Percentiles rank a stretch among this genome's conserved stretches.
These are phyloP conservation scores for Colletotrichum sp. DNA, from an alignment of 2,329 filamentous ascomycete species.

Conservation along the genomic window DNA sequence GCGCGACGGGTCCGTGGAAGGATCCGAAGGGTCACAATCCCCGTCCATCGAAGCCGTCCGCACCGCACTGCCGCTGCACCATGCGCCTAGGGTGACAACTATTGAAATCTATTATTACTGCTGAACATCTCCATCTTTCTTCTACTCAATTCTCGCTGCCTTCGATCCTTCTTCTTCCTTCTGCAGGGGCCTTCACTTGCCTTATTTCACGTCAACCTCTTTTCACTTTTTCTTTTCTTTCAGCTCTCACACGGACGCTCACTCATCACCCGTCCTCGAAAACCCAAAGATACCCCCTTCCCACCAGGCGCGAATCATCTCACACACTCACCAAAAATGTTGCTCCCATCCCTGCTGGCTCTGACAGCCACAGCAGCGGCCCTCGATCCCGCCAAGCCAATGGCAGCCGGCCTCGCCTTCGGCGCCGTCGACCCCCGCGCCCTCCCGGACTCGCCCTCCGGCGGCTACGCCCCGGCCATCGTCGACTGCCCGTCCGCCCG, in stretches of 20 bases:
- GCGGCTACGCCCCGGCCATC: slow-evolving; percentile 73
- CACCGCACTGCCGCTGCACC: neutral
- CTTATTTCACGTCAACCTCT: neutral
- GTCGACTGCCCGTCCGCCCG: slow-evolving; percentile 73
- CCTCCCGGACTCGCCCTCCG: slow-evolving; percentile 41
- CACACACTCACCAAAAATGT: neutral
- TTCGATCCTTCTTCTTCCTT: neutral
- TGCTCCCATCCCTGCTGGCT: slow-evolving; percentile 7
- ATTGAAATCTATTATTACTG: slow-evolving; percentile 7
- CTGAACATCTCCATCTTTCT: neutral
- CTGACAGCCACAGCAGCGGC: slow-evolving; percentile 31
- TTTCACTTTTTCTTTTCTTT: neutral
- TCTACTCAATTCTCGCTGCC: neutral
- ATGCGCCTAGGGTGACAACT: neutral
- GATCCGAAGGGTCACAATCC: neutral
- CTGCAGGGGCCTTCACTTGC: neutral
- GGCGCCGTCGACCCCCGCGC: slow-evolving; percentile 30
- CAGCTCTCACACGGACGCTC: neutral
- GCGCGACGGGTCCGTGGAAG: slow-evolving; percentile 9
- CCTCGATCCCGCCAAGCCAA: slow-evolving; percentile 17
- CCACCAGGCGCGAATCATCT: neutral
- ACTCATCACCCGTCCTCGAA: neutral
- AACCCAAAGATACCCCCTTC: neutral
- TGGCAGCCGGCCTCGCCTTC: slow-evolving; percentile 8
- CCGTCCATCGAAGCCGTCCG: neutral